A percentile compares a stretch with the other conserved stretches of the same genome.
These are phyloP conservation scores for Zygoascus tannicola DNA, from an alignment of 805 yeast species.

Conservation along the genomic window DNA sequence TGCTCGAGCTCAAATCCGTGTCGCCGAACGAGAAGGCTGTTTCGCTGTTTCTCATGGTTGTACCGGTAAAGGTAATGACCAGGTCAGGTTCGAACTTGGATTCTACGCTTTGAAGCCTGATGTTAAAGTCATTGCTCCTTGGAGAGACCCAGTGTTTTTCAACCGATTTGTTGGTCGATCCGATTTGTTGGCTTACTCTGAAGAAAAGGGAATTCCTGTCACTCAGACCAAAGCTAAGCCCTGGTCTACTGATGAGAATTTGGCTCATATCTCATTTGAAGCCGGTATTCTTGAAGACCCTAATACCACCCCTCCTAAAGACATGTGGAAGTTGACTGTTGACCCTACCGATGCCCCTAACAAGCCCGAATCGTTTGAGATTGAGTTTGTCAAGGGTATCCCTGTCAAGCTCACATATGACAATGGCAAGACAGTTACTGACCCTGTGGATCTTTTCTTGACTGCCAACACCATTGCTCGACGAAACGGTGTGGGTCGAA, in stretches of 20 bases:
- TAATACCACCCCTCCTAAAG: conserved; percentile 97
- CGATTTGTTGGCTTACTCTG: conserved; percentile 90
- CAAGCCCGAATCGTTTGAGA: conserved; percentile 78
- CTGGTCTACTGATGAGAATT: conserved; percentile 99
- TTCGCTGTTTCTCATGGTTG: conserved; percentile 98
- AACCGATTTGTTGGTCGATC: conserved; percentile 97
- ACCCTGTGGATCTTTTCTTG: conserved; percentile 84
- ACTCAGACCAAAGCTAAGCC: conserved; percentile 98
- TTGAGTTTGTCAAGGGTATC: conserved; percentile 75
- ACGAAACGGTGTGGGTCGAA: conserved; percentile 99
- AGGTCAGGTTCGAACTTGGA: conserved; percentile 93
- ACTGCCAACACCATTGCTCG: conserved; percentile 93
- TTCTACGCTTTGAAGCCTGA: conserved; percentile 98
- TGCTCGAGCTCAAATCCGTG: conserved; percentile 95
- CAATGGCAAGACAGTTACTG: conserved; percentile 56
- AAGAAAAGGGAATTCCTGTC: conserved; percentile 83
- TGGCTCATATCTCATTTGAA: conserved; percentile 98
- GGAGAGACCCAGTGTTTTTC: conserved; percentile 96
- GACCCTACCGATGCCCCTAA: conserved; percentile 96
- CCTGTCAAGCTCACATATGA: conserved; percentile 71
- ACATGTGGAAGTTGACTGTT: conserved; percentile 98
- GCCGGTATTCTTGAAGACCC: conserved; percentile 99
- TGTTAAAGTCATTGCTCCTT: conserved; percentile 93
- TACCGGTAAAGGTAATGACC: conserved; percentile 99
- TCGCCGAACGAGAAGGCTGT: conserved; percentile 96